Base-by-base conservation (phyloP, 805 yeast genomes). In the Candida loeiensis region DNA sequence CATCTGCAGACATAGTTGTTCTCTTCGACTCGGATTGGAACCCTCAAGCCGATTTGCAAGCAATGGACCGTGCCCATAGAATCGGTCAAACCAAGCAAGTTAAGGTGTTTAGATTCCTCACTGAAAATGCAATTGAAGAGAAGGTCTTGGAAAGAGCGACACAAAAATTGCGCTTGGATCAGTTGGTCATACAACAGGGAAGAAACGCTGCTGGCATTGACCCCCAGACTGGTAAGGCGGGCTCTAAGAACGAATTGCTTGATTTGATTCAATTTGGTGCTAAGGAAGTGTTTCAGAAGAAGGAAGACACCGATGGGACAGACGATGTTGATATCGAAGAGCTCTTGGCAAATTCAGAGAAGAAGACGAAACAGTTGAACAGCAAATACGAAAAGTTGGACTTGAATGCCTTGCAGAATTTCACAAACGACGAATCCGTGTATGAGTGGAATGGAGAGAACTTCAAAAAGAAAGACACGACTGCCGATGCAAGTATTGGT, bases 361-460 rank as follows among this genome's bases (percentile, higher is more conserved):
- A 62, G 34, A 84, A 79, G 49, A 84, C 93, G 0, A 63, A 66
- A 37, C 76, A 79, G 47, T 63, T 85, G 49, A 77, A 78, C 50
- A 64, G 73, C 29, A 80, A 80, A 56, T 85, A 81, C 54, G 75
- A 79, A 3, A 73, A 80, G 35, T 66, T 85, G 36, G 86, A 89
- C 34, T 67, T 85, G 39, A 88, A 81, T 55, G 95, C 87, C 43
- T 66, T 85, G 46, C 93, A 85, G 53, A 82, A 81, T 55, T 85
- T 83, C 56, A 69, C 85, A 20, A 76, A 82, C 41, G 85, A 79
- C 45, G 74, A 67, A 39, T 69, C 76, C 3, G 90, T 87, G 11
- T 85, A 85, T 60, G 91, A 85, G 61, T 85, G 95, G 95, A 82
- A 85, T 59, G 95, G 95, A 35, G 80, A 83, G 48, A 83, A 82